Conservation (phyloP, 176 grass and related monocot genomes). For the Eleusine coracana region DNA sequence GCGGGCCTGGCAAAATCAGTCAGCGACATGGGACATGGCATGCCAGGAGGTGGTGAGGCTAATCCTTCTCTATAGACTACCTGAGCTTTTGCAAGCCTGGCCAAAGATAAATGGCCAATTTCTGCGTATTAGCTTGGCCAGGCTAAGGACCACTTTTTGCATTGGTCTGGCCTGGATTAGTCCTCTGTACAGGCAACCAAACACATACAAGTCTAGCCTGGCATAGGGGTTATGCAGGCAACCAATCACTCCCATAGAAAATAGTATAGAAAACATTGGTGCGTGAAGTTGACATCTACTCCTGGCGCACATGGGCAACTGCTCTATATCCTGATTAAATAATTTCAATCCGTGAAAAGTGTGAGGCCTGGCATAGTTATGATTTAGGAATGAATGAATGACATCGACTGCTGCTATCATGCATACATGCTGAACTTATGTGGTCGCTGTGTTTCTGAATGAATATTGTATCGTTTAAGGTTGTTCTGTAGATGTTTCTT, state of each 20-base stretch:
- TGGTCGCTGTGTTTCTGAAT: background rate
- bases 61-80: too few relatives aligned
- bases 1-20: too few relatives aligned
- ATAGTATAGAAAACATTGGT: background rate
- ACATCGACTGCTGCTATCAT: background rate
- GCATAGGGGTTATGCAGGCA: too few relatives aligned
- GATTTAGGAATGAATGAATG: background rate
- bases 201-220: too few relatives aligned
- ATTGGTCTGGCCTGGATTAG: too few relatives aligned
- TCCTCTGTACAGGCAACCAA: too few relatives aligned
- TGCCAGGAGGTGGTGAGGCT: too few relatives aligned
- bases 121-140: too few relatives aligned
- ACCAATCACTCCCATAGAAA: background rate
- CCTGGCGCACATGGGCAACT: background rate
- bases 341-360: background rate
- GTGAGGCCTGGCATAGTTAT: background rate
- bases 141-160: too few relatives aligned
- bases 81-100: too few relatives aligned
- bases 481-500: background rate
- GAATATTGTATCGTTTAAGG: background rate
- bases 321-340: background rate
- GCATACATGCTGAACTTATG: background rate
- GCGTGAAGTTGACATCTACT: conserved; percentile 5
- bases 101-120: too few relatives aligned
- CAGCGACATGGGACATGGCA: too few relatives aligned